Percentiles rank a stretch among this genome's conserved stretches.
Conservation (phyloP, 129 eudicot genomes). For the Helichrysum umbraculigerum region DNA sequence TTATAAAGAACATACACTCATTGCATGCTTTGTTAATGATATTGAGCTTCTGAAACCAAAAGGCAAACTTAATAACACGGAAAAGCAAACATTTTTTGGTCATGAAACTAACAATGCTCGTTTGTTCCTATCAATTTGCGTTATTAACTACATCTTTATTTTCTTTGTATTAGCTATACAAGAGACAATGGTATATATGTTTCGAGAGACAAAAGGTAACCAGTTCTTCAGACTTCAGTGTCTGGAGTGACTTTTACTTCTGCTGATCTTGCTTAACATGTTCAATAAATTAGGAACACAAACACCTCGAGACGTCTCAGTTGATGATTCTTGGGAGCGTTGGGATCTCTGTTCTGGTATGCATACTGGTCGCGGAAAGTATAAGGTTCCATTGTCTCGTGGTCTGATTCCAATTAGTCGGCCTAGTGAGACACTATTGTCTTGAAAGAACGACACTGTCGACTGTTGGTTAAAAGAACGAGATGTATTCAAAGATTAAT, state of each 20-base stretch:
- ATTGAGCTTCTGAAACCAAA: no score
- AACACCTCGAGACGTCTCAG: conserved; percentile 36
- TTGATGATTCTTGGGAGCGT: conserved; percentile 20
- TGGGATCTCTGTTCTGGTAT: conserved; percentile 22
- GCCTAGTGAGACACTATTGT: conserved; percentile 71
- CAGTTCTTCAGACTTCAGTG: conserved; percentile 31
- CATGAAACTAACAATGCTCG: not conserved
- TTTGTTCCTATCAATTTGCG: not conserved
- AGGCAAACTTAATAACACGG: no score
- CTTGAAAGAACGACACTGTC: conserved; percentile 70
- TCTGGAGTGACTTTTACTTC: conserved; percentile 46
- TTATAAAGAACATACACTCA: no score
- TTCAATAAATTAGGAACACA: conserved; percentile 58
- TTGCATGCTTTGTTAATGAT: no score
- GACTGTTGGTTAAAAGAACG: conserved; percentile 45
- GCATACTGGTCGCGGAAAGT: conserved; percentile 32
- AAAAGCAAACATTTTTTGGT: not conserved
- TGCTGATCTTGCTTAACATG: conserved; percentile 48
- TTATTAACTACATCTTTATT: conserved; percentile 15
- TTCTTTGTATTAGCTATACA: conserved; percentile 24
- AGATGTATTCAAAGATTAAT: not conserved
- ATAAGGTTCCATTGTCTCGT: conserved; percentile 42
- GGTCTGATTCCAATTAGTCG: conserved; percentile 70
- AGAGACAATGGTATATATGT: conserved; percentile 9
- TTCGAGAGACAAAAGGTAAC: not conserved